Evolutionary conservation across 208 protist genomes (phyloP).

Genomic region (Crithidia expoeki): DNA sequence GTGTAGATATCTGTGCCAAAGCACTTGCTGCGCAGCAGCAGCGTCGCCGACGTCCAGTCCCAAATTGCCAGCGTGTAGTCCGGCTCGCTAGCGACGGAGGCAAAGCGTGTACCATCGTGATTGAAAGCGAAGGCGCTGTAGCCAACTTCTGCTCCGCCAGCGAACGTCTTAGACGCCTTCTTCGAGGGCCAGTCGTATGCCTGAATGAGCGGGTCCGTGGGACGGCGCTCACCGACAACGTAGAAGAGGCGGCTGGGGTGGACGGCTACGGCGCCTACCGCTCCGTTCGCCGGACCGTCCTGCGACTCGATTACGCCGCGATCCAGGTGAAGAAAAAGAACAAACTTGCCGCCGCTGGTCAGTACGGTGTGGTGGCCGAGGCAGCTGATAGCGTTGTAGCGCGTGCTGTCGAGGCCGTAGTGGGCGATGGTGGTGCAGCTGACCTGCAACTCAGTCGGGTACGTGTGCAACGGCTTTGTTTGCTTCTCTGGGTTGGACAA

Average conservation of each 20-base stretch:
- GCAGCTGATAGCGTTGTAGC: conserved; percentile 66
- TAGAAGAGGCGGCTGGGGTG: conserved; percentile 75
- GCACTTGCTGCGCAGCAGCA: conserved; percentile 96
- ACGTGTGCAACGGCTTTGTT: conserved; percentile 74
- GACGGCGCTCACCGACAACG: conserved; percentile 85
- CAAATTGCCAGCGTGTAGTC: conserved; percentile 97
- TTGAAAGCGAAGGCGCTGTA: conserved; percentile 93
- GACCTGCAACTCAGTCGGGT: conserved; percentile 41
- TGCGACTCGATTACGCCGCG: conserved; percentile 56
- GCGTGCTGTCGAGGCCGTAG: conserved; percentile 71
- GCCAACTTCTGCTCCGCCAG: conserved; percentile 77
- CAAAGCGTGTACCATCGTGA: conserved; percentile 86
- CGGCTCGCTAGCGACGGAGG: conserved; percentile 93
- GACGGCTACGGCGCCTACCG: conserved; percentile 64
- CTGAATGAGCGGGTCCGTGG: conserved; percentile 58
- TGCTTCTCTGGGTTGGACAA: background rate
- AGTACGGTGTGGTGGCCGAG: conserved; percentile 64
- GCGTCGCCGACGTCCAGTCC: conserved; percentile 90
- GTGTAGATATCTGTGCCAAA: conserved; percentile 95
- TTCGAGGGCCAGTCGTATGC: conserved; percentile 87
- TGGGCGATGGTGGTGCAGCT: conserved; percentile 53
- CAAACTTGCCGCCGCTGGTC: conserved; percentile 81
- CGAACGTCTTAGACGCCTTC: conserved; percentile 59
- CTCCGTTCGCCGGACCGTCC: conserved; percentile 57
- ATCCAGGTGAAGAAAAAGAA: conserved; percentile 80